These are phyloP conservation scores for Oidiodendron maius DNA, from an alignment of 495 filamentous ascomycete genomes.

Conservation along the genomic window DNA sequence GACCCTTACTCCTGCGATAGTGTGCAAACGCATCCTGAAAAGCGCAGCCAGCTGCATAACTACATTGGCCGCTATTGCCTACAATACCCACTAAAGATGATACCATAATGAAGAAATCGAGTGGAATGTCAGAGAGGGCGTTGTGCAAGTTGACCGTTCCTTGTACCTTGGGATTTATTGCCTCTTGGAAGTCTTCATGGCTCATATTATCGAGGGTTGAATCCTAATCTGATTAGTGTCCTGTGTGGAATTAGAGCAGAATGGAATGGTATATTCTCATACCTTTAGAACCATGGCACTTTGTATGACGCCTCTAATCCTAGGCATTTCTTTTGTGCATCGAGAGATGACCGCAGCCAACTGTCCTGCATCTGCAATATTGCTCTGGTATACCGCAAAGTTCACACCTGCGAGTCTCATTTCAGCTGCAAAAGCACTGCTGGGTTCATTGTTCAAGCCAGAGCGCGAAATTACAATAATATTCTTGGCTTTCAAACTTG, in stretches of 20 bases:
- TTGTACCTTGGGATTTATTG: slow-evolving; percentile 32
- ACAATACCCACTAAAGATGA: slow-evolving; percentile 55
- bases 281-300: slow-evolving; percentile 39
- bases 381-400: slow-evolving; percentile 18
- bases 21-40: slow-evolving; percentile 49
- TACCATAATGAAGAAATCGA: slow-evolving; percentile 62
- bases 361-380: slow-evolving; percentile 19
- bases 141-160: slow-evolving; percentile 34
- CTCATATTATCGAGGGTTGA: slow-evolving; percentile 2
- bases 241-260: background rate
- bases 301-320: slow-evolving; percentile 42
- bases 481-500: slow-evolving; percentile 45
- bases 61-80: slow-evolving; percentile 52
- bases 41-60: slow-evolving; percentile 56
- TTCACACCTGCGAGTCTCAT: background rate
- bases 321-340: background rate
- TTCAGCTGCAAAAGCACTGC: background rate
- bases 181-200: slow-evolving; percentile 23
- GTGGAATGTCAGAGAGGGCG: slow-evolving; percentile 20
- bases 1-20: background rate
- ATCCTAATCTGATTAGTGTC: slow-evolving; percentile 14
- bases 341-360: background rate
- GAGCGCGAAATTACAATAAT: slow-evolving; percentile 52
- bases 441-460: slow-evolving; percentile 21
- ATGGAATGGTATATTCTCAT: background rate